These are phyloP conservation scores for Protomyces macrosporus DNA, from an alignment of 1,139 yeast genomes.

Conservation along the genomic window DNA sequence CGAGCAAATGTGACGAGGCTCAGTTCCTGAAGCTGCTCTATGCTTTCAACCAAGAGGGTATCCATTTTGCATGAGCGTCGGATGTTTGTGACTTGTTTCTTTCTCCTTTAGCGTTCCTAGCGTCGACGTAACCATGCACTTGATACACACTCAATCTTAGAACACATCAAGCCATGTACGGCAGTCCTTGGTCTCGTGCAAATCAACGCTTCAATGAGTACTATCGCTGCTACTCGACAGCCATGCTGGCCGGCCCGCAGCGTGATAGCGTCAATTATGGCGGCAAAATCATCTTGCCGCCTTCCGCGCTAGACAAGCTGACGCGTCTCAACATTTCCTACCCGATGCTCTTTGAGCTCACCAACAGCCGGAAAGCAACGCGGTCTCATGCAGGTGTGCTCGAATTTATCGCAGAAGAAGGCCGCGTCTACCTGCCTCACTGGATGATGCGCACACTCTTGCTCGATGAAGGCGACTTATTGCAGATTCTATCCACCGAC, in stretches of 20 bases:
- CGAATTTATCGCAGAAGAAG: conserved; percentile 96
- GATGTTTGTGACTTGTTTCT: neutral
- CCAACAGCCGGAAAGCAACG: conserved; percentile 45
- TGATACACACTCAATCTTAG: neutral
- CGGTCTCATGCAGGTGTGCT: conserved; percentile 89
- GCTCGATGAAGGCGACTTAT: conserved; percentile 69
- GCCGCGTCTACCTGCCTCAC: conserved; percentile 86
- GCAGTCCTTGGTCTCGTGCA: conserved; percentile 22
- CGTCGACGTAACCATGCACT: neutral
- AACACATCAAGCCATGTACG: neutral
- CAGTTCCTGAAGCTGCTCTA: conserved; percentile 80
- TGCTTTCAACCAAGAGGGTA: conserved; percentile 95
- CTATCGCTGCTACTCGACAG: conserved; percentile 85
- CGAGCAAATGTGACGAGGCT: conserved; percentile 90
- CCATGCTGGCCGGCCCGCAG: conserved; percentile 80
- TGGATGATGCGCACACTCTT: conserved; percentile 90
- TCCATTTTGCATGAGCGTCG: conserved; percentile 73
- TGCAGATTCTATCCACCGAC: conserved; percentile 67
- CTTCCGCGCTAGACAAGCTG: conserved; percentile 81
- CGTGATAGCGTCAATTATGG: conserved; percentile 85
- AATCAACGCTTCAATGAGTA: conserved; percentile 60
- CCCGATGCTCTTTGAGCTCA: conserved; percentile 87
- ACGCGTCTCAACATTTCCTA: conserved; percentile 72
- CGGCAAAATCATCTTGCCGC: conserved; percentile 85
- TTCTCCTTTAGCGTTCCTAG: neutral